Percentiles rank a stretch among this genome's conserved stretches.
Conservation (phyloP, 1,284 basidiomycete genomes). For the Marasmius fiardii region DNA sequence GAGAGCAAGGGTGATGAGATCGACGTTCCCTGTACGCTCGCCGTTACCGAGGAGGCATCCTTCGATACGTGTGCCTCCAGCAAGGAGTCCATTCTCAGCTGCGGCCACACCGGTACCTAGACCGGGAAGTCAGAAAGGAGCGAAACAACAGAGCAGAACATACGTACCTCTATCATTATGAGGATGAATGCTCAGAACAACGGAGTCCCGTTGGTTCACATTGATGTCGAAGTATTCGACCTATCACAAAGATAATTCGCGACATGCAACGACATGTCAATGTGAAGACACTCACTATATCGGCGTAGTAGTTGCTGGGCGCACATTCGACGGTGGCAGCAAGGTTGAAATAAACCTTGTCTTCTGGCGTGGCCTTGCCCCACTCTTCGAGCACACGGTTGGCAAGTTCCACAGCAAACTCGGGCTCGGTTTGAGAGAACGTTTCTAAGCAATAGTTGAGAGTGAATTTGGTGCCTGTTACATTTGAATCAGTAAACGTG, state of each 20-base stretch:
- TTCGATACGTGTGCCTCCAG: constrained; percentile 86
- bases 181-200: constrained; percentile 82
- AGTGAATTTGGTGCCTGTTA: constrained; percentile 69
- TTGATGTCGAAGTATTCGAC: constrained; percentile 83
- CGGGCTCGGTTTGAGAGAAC: constrained; percentile 89
- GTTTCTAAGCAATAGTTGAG: constrained; percentile 93
- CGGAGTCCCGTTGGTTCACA: constrained; percentile 76
- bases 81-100: constrained; percentile 80
- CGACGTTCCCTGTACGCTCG: constrained; percentile 91
- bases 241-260: constrained; percentile 32
- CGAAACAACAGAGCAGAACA: neutral
- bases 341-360: constrained; percentile 87
- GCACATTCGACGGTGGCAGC: constrained; percentile 90
- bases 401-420: constrained; percentile 82
- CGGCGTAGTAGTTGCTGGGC: constrained; percentile 89
- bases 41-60: constrained; percentile 91
- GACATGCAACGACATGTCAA: constrained; percentile 2
- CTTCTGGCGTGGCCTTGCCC: constrained; percentile 61
- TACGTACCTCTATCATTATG: constrained; percentile 81
- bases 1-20: constrained; percentile 85
- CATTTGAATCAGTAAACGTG: neutral
- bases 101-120: constrained; percentile 82
- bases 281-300: constrained; percentile 51
- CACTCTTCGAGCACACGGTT: constrained; percentile 80
- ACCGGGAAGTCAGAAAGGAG: neutral